phyloP scores from a whole-genome alignment of 495 filamentous ascomycete genomes.

The Apiosordaria backusii region DNA sequence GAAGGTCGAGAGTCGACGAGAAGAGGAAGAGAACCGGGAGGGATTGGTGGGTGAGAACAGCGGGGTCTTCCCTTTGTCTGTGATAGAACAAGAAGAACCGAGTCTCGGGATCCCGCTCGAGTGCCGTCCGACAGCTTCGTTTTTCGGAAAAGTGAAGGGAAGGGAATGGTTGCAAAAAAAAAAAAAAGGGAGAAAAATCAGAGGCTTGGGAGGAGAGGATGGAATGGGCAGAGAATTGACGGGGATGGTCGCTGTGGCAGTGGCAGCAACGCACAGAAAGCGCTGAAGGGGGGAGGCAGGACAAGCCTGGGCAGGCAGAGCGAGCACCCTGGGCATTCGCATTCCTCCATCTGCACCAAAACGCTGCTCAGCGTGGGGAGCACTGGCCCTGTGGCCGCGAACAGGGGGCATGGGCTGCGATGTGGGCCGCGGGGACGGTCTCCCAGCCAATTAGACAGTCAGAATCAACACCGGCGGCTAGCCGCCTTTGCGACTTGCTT shows the following conservation, averaged over 20 bases:
- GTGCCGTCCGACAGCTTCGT: constrained; percentile 3
- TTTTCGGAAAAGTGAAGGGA: constrained; percentile 1
- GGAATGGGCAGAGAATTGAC: not conserved
- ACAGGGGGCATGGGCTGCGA: constrained; percentile 24
- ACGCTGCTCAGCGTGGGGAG: not conserved
- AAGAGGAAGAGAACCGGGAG: not conserved
- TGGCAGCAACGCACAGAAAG: constrained; percentile 5
- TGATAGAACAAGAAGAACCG: constrained; percentile 2
- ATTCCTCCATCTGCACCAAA: not conserved
- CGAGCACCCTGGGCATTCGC: constrained; percentile 3
- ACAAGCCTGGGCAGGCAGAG: constrained; percentile 15
- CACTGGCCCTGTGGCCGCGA: constrained; percentile 20
- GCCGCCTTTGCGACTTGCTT: constrained; percentile 26
- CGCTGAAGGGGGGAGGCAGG: constrained; percentile 12
- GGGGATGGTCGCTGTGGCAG: not conserved
- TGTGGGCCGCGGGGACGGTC: constrained; percentile 24
- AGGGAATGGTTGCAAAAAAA: not conserved
- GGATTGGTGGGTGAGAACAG: constrained; percentile 1
- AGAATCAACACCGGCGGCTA: constrained; percentile 28
- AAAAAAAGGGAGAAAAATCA: constrained; percentile 6
- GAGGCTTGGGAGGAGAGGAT: not conserved
- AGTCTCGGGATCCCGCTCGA: constrained; percentile 14
- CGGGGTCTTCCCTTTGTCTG: constrained; percentile 21
- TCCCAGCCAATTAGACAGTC: not conserved
- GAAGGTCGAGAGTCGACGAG: not conserved